Evolutionary conservation across 331 rosid species (phyloP), one percentile per base, ranked within the genome.

Genomic region (Rhamnella rubrinervis): DNA sequence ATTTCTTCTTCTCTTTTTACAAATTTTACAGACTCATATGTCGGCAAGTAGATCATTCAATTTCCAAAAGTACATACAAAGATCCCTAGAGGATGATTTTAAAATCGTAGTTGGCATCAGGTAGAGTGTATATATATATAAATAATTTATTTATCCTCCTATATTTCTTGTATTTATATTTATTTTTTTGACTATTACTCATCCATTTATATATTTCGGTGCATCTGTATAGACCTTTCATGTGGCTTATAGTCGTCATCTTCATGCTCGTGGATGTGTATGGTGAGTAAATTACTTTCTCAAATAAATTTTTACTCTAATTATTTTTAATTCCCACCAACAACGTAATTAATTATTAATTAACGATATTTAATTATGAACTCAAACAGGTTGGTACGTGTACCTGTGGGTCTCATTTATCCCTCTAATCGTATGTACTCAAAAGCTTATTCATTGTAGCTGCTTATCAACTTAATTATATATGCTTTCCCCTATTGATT

Each of bases 81-180:
- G 92, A 58, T 86, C 92, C 2, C 75, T 86, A 7, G 88, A 86
- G 26, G 75, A 86, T 50, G 92, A 86, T 66, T 86, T 84, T 83
- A 79, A 76, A 77, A 76, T 65, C 25, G 88, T 86, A 1, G 87
- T 84, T 13, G 88, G 88, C 65, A 84, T 86, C 78, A 86, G 85
- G 92, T 86, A 44, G 3, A 18, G 25, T 59, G 6, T 23, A 15
- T 65, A 23, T 49, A 5, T 20, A 21, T 19, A 52, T 71, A 52
- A 26, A 2, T 8, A 7, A 40, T 10, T 17, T 49, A 1, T 20
- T 17, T 60, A 26, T 6, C 35, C 35, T 5, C 60, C 37, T 52
- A 38, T 51, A 11, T 52, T 16, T 8, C 46, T 26, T 6, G 5
- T n/a, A 38, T 38, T 6, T 18, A 10, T 4, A 11, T 35, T 8